Percentiles rank a stretch among this genome's conserved stretches.
Conservation (phyloP, 257 asterid genomes). For the Fraxinus pennsylvanica region DNA sequence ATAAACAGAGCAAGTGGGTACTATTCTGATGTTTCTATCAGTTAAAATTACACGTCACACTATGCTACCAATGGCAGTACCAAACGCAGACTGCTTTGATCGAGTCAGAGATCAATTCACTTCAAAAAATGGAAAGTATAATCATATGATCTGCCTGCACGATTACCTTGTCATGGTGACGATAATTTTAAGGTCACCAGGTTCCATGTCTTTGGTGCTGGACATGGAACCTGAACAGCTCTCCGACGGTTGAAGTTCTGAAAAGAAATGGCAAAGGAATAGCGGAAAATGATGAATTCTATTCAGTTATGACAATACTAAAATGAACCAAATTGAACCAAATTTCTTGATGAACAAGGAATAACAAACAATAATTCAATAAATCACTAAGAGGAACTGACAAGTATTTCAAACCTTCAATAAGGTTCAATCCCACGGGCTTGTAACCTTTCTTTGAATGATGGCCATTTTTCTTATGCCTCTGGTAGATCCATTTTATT, state of each 20-base stretch:
- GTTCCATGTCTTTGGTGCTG: not conserved
- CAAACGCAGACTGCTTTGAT: not conserved
- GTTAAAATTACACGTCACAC: no score
- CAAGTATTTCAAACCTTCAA: slow-evolving; percentile 50
- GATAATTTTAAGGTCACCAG: not conserved
- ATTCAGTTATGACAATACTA: not conserved
- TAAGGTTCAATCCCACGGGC: slow-evolving; percentile 72
- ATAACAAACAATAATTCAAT: not conserved
- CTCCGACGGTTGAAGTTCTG: not conserved
- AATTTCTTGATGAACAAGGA: not conserved
- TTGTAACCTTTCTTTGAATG: slow-evolving; percentile 56
- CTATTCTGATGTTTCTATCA: no score
- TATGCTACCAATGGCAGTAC: not conserved
- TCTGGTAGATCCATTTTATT: slow-evolving; percentile 98
- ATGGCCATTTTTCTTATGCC: slow-evolving; percentile 71
- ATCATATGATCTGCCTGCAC: not conserved
- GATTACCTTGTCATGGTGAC: not conserved
- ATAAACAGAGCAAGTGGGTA: no score
- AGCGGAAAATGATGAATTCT: not conserved
- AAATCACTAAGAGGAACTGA: not conserved
- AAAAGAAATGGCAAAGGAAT: not conserved
- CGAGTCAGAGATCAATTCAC: not conserved
- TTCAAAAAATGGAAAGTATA: not conserved
- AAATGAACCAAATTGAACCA: no score
- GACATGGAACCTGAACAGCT: not conserved